Evolutionary conservation across 2,329 filamentous ascomycete species (phyloP).

Genomic region (Akanthomyces uredinophilus): DNA sequence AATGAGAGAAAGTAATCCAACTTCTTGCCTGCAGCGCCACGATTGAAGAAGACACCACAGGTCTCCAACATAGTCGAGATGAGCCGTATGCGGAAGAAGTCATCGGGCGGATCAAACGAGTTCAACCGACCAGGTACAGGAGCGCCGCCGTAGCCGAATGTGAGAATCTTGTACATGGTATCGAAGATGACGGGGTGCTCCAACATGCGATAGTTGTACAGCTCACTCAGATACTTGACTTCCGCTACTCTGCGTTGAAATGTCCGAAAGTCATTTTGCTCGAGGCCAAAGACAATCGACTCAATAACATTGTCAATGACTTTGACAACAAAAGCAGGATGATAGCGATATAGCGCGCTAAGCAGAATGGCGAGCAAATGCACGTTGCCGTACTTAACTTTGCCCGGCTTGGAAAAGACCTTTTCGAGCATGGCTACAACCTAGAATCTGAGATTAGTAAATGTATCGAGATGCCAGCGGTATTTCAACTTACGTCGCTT

Average conservation of each 20-base stretch:
- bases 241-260: constrained; percentile 93
- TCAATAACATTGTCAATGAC: constrained; percentile 91
- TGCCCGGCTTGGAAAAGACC: constrained; percentile 91
- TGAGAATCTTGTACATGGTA: constrained; percentile 87
- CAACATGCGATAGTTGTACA: constrained; percentile 96
- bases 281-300: constrained; percentile 78
- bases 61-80: constrained; percentile 88
- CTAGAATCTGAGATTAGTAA: constrained; percentile 26
- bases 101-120: constrained; percentile 79
- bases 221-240: constrained; percentile 91
- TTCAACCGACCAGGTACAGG: constrained; percentile 74
- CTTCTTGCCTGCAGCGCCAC: constrained; percentile 91
- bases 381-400: constrained; percentile 96
- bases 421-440: constrained; percentile 77
- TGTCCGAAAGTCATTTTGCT: constrained; percentile 95
- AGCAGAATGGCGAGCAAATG: constrained; percentile 87
- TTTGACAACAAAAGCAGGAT: constrained; percentile 83
- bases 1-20: constrained; percentile 96
- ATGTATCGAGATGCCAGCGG: background rate
- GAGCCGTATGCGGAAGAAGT: constrained; percentile 92
- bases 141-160: constrained; percentile 84
- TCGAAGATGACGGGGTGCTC: constrained; percentile 96
- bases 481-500: constrained; percentile 52
- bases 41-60: constrained; percentile 92
- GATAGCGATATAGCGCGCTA: constrained; percentile 83